A percentile compares a stretch with the other conserved stretches of the same genome.
Evolutionary conservation across 345 rosid species (phyloP).

Genomic region (Syzygium grande): DNA sequence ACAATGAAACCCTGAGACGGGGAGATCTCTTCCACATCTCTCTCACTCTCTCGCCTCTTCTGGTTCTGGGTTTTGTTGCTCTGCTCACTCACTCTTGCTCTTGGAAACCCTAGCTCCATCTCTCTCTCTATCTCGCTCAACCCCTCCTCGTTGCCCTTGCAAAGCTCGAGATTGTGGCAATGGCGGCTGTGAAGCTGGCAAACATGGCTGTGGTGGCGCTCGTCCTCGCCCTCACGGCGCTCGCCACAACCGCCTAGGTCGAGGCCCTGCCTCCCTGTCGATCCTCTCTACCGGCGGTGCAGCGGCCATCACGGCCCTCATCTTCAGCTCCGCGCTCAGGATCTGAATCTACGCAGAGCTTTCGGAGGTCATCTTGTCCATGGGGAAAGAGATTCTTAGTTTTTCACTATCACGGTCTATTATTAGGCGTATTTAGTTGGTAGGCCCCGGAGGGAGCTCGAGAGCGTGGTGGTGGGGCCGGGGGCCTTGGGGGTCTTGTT

Average conservation of each 20-base stretch:
- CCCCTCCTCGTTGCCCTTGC: not conserved
- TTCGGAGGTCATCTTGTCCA: too few relatives aligned
- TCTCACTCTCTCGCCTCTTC: too few relatives aligned
- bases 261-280: conserved; percentile 41
- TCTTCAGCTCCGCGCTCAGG: conserved; percentile 37
- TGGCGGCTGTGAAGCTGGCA: conserved; percentile 31
- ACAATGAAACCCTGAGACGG: too few relatives aligned
- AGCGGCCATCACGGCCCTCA: conserved; percentile 26
- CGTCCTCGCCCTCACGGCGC: conserved; percentile 22
- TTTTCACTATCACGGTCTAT: too few relatives aligned
- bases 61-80: not conserved
- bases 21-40: too few relatives aligned
- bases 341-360: conserved; percentile 17
- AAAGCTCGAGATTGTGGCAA: conserved; percentile 1
- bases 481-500: too few relatives aligned
- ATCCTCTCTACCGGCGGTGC: conserved; percentile 16
- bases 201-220: conserved; percentile 12
- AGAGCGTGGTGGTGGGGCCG: too few relatives aligned
- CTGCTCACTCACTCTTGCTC: not conserved
- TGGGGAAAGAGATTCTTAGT: too few relatives aligned
- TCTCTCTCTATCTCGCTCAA: not conserved
- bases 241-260: conserved; percentile 24
- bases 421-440: too few relatives aligned
- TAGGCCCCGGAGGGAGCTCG: too few relatives aligned
- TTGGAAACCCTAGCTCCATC: not conserved